These are phyloP conservation scores for Xylaria sp. DNA, from an alignment of 2,329 filamentous ascomycete species.

Conservation along the genomic window DNA sequence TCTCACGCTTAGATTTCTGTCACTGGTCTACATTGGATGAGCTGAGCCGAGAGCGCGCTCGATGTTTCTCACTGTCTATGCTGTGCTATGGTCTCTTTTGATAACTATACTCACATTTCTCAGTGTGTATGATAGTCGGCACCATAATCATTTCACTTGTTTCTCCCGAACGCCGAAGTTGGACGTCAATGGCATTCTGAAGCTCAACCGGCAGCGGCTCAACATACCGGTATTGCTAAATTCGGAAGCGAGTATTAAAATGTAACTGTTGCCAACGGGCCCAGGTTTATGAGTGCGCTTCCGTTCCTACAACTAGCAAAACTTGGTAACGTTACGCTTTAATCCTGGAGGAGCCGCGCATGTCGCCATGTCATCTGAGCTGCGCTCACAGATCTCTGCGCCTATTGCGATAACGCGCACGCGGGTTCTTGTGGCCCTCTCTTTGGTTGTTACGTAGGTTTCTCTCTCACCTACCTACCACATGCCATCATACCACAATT, in stretches of 20 bases:
- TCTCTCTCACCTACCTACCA: neutral
- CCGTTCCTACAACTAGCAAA: constrained; percentile 5
- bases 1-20: neutral
- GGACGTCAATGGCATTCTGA: neutral
- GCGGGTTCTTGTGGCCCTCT: constrained; percentile 44
- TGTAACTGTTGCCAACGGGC: constrained; percentile 13
- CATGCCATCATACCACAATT: neutral
- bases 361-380: constrained; percentile 14
- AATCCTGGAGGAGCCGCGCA: constrained; percentile 3
- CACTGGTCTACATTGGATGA: neutral
- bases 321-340: constrained; percentile 25
- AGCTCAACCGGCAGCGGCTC: neutral
- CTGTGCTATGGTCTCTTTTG: neutral
- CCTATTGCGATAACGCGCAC: constrained; percentile 44
- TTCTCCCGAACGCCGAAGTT: neutral
- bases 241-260: constrained; percentile 17
- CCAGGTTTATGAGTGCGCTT: neutral
- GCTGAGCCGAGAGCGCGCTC: neutral
- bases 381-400: constrained; percentile 6
- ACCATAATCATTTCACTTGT: neutral
- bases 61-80: neutral
- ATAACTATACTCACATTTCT: neutral
- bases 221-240: neutral
- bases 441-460: constrained; percentile 48
- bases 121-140: neutral